phyloP scores from a whole-genome alignment of 164 flowering plant species.

The Umbellularia californica region DNA sequence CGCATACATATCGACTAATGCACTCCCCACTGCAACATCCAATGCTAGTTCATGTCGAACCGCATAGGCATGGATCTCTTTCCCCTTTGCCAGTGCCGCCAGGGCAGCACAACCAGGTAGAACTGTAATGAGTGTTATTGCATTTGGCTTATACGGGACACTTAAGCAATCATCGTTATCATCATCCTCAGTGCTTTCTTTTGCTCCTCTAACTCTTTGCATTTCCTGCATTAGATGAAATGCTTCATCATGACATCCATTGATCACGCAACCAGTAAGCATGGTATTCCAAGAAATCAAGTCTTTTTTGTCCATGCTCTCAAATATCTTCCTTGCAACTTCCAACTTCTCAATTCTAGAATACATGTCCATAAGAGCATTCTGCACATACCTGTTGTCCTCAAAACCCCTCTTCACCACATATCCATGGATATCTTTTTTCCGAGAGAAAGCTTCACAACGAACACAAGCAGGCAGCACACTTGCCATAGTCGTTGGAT shows the following conservation, averaged over 20 bases:
- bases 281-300: constrained; percentile 79
- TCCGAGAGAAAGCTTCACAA: constrained; percentile 40
- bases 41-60: constrained; percentile 42
- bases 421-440: constrained; percentile 65
- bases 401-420: constrained; percentile 57
- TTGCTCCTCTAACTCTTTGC: constrained; percentile 27
- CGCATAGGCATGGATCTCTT: constrained; percentile 77
- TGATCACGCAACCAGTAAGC: constrained; percentile 63
- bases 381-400: constrained; percentile 54
- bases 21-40: constrained; percentile 70
- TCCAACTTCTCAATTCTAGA: constrained; percentile 55
- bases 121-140: constrained; percentile 71
- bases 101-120: constrained; percentile 81
- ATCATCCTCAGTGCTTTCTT: not conserved
- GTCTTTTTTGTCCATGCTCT: constrained; percentile 51
- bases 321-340: constrained; percentile 46
- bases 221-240: constrained; percentile 48
- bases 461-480: constrained; percentile 67
- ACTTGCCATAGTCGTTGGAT: constrained; percentile 69
- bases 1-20: constrained; percentile 75
- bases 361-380: constrained; percentile 85
- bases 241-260: constrained; percentile 49
- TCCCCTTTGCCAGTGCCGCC: constrained; percentile 69
- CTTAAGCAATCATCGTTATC: not conserved
- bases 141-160: constrained; percentile 44